Percentiles rank a stretch among this genome's conserved stretches.
Evolutionary conservation across 768 basidiomycete genomes (phyloP).

Genomic region (Tricholomella constricta): DNA sequence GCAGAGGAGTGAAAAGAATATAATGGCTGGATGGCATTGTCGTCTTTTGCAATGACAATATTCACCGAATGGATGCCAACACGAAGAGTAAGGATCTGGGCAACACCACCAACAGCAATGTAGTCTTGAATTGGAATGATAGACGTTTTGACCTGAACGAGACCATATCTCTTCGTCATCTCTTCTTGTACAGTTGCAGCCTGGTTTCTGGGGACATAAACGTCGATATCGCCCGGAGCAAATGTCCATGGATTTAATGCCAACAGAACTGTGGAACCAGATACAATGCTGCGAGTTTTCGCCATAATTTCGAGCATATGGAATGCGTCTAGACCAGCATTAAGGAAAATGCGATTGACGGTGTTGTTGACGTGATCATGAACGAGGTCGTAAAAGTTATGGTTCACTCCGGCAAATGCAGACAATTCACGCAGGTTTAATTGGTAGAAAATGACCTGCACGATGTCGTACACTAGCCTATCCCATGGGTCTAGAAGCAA

Average conservation of each 20-base stretch:
- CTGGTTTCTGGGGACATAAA: background rate
- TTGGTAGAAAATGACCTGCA: no score
- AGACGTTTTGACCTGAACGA: background rate
- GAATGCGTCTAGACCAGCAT: no score
- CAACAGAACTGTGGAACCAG: background rate
- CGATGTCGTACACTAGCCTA: no score
- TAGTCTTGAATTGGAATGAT: no score
- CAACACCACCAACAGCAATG: background rate
- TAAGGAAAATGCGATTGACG: no score
- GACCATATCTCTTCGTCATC: background rate
- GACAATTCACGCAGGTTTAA: no score
- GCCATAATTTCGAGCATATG: no score
- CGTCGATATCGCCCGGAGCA: background rate
- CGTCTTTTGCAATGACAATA: background rate
- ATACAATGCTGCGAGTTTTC: conserved; percentile 1
- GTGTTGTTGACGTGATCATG: no score
- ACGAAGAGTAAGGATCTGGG: background rate
- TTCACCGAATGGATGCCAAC: no score
- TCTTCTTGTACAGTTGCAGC: background rate
- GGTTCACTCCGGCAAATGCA: no score
- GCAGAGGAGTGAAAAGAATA: background rate
- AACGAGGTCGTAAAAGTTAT: no score
- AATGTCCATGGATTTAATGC: background rate
- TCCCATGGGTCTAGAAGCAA: no score
- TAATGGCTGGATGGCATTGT: background rate